phyloP scores from a whole-genome alignment of 2,329 filamentous ascomycete genomes.

The Amphichorda felina region DNA sequence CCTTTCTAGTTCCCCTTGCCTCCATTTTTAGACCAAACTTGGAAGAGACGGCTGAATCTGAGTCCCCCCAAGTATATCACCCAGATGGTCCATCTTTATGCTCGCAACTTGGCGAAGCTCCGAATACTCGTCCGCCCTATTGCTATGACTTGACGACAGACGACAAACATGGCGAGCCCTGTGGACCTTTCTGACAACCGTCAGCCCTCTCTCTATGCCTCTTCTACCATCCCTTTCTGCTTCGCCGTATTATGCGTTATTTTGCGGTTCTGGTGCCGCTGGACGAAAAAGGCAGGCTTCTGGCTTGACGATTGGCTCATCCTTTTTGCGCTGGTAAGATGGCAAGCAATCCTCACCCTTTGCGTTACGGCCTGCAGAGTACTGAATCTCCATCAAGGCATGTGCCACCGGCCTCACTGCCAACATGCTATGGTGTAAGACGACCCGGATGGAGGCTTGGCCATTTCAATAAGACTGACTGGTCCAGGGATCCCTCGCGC shows the following conservation, averaged over 20 bases:
- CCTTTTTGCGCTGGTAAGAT: neutral
- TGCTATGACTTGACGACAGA: too few relatives aligned
- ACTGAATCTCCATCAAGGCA: neutral
- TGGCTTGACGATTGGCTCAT: slow-evolving; percentile 1
- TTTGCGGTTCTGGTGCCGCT: neutral
- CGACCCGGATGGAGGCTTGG: neutral
- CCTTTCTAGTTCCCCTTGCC: too few relatives aligned
- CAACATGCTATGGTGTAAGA: neutral
- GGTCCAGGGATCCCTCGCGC: slow-evolving; percentile 1
- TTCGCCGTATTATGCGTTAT: neutral
- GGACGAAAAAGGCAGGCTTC: neutral
- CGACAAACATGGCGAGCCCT: neutral
- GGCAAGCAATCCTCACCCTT: neutral
- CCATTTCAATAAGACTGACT: neutral
- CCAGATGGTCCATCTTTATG: too few relatives aligned
- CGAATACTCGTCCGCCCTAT: too few relatives aligned
- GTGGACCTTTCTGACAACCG: slow-evolving; percentile 1
- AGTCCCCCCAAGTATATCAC: too few relatives aligned
- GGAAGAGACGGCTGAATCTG: too few relatives aligned
- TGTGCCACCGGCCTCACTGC: neutral
- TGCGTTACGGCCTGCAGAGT: neutral
- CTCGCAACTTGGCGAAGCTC: too few relatives aligned
- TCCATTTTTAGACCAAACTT: too few relatives aligned
- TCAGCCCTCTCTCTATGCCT: slow-evolving; percentile 1
- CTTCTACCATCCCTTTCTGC: neutral